Percentiles rank a stretch among this genome's conserved stretches.
Evolutionary conservation across 257 asterid genomes (phyloP).

Genomic region (Lycium barbarum): DNA sequence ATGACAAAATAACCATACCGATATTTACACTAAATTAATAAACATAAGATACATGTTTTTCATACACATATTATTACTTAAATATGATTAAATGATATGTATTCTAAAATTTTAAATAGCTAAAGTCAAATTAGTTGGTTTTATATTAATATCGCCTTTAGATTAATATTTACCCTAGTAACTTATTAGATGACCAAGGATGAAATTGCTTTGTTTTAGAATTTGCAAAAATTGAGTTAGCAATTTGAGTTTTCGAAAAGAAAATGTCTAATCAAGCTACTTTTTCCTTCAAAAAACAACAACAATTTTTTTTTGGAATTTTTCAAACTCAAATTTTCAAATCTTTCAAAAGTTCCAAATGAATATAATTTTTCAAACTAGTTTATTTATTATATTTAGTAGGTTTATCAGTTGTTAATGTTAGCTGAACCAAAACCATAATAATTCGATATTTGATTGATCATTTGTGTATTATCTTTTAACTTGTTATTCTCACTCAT

Average conservation of each 20-base stretch:
- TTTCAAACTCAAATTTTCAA: not conserved
- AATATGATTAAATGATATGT: too few relatives aligned
- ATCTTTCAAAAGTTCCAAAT: not conserved
- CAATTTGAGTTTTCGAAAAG: not conserved
- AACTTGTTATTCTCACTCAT: not conserved
- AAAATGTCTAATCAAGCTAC: not conserved
- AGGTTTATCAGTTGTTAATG: slow-evolving; percentile 1
- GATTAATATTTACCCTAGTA: too few relatives aligned
- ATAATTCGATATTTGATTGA: not conserved
- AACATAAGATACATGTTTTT: too few relatives aligned
- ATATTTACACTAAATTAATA: too few relatives aligned
- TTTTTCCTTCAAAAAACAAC: too few relatives aligned
- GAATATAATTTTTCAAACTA: not conserved
- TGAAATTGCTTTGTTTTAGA: not conserved
- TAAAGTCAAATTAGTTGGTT: too few relatives aligned
- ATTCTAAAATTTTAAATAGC: too few relatives aligned
- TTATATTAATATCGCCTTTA: too few relatives aligned
- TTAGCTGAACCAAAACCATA: slow-evolving; percentile 12
- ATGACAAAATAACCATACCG: too few relatives aligned
- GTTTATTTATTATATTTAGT: not conserved
- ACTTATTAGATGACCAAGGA: not conserved
- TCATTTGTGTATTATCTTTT: not conserved
- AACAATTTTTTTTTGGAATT: not conserved
- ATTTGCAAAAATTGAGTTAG: not conserved
- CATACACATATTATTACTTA: too few relatives aligned